A percentile compares a stretch with the other conserved stretches of the same genome.
These are phyloP conservation scores for Pyrus hybrid DNA, from an alignment of 331 rosid species.

Conservation along the genomic window DNA sequence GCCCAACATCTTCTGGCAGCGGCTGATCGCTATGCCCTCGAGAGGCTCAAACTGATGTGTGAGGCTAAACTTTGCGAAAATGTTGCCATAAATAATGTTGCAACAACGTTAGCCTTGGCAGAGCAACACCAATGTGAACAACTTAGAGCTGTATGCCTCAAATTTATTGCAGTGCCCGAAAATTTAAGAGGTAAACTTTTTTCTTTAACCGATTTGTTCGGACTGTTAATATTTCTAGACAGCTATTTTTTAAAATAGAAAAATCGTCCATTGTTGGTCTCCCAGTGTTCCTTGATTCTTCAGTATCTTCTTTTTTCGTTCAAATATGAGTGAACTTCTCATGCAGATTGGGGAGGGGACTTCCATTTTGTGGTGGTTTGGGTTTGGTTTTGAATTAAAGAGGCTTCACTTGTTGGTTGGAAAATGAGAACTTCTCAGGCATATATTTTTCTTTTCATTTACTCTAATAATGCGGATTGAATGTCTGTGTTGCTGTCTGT, in stretches of 20 bases:
- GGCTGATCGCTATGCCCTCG: slow-evolving; percentile 39
- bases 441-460: background rate
- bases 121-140: slow-evolving; percentile 56
- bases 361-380: background rate
- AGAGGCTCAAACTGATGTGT: slow-evolving; percentile 46
- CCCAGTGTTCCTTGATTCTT: background rate
- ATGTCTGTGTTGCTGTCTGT: background rate
- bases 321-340: background rate
- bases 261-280: background rate
- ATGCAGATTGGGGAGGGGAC: background rate
- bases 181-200: slow-evolving; percentile 39
- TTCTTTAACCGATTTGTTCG: background rate
- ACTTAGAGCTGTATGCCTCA: slow-evolving; percentile 46
- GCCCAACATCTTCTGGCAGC: slow-evolving; percentile 62
- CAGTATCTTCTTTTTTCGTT: background rate
- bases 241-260: background rate
- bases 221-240: background rate
- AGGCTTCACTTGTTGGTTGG: background rate
- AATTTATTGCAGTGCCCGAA: slow-evolving; percentile 43
- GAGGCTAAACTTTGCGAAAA: slow-evolving; percentile 48
- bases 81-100: slow-evolving; percentile 51
- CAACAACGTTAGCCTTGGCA: slow-evolving; percentile 59
- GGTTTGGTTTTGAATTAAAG: background rate
- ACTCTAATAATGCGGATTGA: background rate
- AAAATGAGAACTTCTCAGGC: background rate